Percentiles rank a stretch among this genome's conserved stretches.
Evolutionary conservation across 164 flowering plant species (phyloP).

Genomic region (Nymphaea thermarum): DNA sequence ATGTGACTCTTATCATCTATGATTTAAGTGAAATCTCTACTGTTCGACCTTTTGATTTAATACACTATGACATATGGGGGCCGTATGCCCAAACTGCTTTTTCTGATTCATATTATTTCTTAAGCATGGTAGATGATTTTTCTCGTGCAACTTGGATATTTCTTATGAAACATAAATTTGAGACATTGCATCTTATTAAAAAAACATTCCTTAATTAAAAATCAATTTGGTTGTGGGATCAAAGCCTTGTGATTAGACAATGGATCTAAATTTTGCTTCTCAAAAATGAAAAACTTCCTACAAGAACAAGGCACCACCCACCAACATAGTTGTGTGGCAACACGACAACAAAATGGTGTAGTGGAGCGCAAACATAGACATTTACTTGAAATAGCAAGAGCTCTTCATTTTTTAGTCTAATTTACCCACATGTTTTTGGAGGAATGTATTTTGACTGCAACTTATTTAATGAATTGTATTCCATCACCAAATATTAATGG

Average conservation of each 20-base stretch:
- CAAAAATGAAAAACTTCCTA: not conserved
- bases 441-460: too few relatives aligned
- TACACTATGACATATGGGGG: constrained; percentile 3
- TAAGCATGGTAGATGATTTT: constrained; percentile 1
- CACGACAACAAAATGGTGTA: not conserved
- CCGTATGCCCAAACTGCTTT: not conserved
- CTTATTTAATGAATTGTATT: not conserved
- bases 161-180: not conserved
- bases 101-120: constrained; percentile 2
- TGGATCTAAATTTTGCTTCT: not conserved
- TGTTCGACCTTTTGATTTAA: not conserved
- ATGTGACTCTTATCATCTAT: not conserved
- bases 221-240: not conserved
- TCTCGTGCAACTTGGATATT: not conserved
- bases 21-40: not conserved
- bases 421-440: too few relatives aligned
- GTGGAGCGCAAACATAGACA: not conserved
- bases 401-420: not conserved
- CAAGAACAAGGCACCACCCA: not conserved
- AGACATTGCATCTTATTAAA: not conserved
- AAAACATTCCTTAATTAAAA: not conserved
- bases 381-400: not conserved
- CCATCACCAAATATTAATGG: not conserved
- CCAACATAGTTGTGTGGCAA: not conserved
- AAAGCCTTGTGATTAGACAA: not conserved